Conservation (phyloP, 768 basidiomycete genomes). For the Psilocybe tampanensis region DNA sequence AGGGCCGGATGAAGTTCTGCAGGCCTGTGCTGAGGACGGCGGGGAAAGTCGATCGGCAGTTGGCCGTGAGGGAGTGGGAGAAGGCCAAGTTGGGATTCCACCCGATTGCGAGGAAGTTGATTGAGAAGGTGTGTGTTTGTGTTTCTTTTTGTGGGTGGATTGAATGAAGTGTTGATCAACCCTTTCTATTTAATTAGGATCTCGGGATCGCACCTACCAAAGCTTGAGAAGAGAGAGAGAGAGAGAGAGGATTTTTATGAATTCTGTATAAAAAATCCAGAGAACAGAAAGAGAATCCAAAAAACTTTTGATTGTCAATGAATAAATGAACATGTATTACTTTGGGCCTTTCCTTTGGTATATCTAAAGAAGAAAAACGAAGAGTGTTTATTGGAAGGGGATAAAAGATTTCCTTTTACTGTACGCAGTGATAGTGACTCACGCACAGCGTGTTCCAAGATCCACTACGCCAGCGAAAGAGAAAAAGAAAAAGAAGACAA, state of each 20-base stretch:
- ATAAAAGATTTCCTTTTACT: no score
- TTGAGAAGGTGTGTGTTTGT: constrained; percentile 61
- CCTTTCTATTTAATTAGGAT: constrained; percentile 5
- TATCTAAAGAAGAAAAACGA: no score
- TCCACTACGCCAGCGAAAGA: constrained; percentile 5
- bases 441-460: no score
- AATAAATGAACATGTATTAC: no score
- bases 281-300: no score
- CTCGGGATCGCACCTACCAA: constrained; percentile 12
- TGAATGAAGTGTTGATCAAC: no score
- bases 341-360: no score
- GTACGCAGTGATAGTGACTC: no score
- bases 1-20: constrained; percentile 88
- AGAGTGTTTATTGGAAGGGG: no score
- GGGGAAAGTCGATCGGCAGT: constrained; percentile 47
- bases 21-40: constrained; percentile 64
- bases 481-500: constrained; percentile 1
- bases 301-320: no score
- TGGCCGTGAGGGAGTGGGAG: constrained; percentile 56
- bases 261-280: no score
- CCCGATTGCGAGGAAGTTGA: constrained; percentile 73
- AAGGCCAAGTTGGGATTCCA: constrained; percentile 60
- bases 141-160: background rate
- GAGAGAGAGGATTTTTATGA: no score
- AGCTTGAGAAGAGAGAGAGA: background rate